Percentiles rank a stretch among this genome's conserved stretches.
Evolutionary conservation across 2,329 filamentous ascomycete genomes (phyloP).

Genomic region (Trichoderma gracile): DNA sequence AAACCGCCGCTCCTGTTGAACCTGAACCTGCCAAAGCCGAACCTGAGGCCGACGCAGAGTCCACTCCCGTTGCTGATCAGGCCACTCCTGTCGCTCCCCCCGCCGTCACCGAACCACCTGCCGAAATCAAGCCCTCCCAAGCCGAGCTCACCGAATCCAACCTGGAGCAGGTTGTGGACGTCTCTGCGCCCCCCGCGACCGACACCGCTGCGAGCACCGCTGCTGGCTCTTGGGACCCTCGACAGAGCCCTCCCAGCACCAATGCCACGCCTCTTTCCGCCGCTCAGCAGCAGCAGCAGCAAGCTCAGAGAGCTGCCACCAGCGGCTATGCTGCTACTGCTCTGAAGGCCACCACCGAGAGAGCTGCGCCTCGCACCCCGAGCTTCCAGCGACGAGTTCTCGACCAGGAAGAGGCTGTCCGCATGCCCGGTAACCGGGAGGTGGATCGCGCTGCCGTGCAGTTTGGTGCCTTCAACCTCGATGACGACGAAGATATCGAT

Average conservation of each 20-base stretch:
- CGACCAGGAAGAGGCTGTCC: conserved; percentile 95
- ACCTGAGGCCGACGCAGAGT: conserved; percentile 39
- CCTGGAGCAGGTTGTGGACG: conserved; percentile 85
- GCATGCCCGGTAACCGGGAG: conserved; percentile 96
- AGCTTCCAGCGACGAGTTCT: conserved; percentile 84
- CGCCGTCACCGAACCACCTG: conserved; percentile 49
- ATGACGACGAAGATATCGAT: conserved; percentile 86
- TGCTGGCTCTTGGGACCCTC: conserved; percentile 80
- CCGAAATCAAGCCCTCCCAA: conserved; percentile 67
- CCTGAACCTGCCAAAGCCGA: conserved; percentile 41
- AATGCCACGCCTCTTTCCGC: conserved; percentile 67
- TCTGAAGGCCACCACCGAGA: conserved; percentile 70
- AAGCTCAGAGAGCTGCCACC: conserved; percentile 53
- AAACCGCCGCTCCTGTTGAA: conserved; percentile 38
- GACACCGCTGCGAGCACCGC: conserved; percentile 86
- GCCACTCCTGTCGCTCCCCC: conserved; percentile 25
- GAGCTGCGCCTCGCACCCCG: conserved; percentile 63
- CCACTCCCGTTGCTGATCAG: conserved; percentile 32
- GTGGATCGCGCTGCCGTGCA: conserved; percentile 92
- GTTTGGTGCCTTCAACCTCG: conserved; percentile 92
- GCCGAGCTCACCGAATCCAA: conserved; percentile 89
- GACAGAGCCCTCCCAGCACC: conserved; percentile 58
- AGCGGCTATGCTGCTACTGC: conserved; percentile 78
- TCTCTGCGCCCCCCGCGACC: conserved; percentile 72
- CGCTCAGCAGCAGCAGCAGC: conserved; percentile 60